Evolutionary conservation across 257 asterid species (phyloP), one percentile per base, ranked within the genome.

Genomic region (Nicotiana noctiflora): DNA sequence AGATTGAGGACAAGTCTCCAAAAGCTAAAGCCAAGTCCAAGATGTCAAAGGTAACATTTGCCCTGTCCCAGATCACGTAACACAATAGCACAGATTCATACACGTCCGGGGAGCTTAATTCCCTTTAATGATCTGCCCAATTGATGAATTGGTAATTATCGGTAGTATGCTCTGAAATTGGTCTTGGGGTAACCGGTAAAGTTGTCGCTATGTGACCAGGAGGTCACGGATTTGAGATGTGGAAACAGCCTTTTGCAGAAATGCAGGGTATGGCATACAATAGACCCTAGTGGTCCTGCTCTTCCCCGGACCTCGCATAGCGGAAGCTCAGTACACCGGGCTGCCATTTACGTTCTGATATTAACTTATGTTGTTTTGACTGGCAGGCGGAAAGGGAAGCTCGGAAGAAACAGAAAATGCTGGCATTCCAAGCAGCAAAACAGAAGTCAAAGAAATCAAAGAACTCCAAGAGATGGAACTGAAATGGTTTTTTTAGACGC

Each of bases 11-110:
- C 53, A 92, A 91, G 87, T 86, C 98, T 79, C 97, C 99, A 2
- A 96, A 96, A 86, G 91, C 92, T 8, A 96, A 94, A 92, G 97
- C 99, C 32, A 96, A 96, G 85, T 93, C 99, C 84, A 96, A 96
- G 92, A 94, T 94, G 99, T 90, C 99, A 56, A 96, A 96, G 98
- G 99, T 94, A 87, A 70, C 55, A 64, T n/a, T 52, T 27, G 49
- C 13, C 2, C 12, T 65, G 64, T 29, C 4, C 46, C 52, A 40
- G 3, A 72, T 72, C 59, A 46, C 4, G 21, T 37, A 72, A 70
- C 49, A 72, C 37, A 5, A 21, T 0, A 72, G 21, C 37, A 3
- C 0, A 21, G 15, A 44, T 40, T 40, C 49, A 72, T 72, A 23
- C 15, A 72, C 59, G 13, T 44, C 27, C 49, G 8, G 77, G 1